Percentiles rank a stretch among this genome's conserved stretches.
phyloP scores from a whole-genome alignment of 139 green algal genomes.

The Trebouxia sp. region DNA sequence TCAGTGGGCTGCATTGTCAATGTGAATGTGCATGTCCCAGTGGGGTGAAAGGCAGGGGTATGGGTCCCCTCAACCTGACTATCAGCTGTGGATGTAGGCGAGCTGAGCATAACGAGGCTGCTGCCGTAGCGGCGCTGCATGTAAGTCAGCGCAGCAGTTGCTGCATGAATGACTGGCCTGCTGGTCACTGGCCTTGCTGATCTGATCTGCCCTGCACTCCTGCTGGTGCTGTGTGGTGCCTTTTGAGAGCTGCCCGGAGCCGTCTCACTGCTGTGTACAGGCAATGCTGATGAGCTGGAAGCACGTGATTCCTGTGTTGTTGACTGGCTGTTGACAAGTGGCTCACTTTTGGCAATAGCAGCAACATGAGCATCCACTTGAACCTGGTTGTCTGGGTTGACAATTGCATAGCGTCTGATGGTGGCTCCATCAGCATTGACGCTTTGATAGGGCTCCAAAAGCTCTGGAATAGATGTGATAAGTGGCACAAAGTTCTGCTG shows the following conservation, averaged over 20 bases:
- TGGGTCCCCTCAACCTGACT: no score
- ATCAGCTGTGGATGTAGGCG: background rate
- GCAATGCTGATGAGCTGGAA: no score
- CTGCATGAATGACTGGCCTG: no score
- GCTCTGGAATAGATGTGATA: slow-evolving; percentile 34
- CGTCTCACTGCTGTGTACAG: no score
- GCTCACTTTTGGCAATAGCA: no score
- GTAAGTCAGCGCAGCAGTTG: slow-evolving; percentile 11
- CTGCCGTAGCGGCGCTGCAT: background rate
- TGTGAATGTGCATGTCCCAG: background rate
- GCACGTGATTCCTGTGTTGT: background rate
- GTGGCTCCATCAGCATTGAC: slow-evolving; percentile 44
- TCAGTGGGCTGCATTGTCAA: slow-evolving; percentile 24
- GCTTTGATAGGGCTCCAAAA: slow-evolving; percentile 45
- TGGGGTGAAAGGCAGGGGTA: background rate
- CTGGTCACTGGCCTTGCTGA: no score
- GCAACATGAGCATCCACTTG: background rate
- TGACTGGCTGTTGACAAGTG: background rate
- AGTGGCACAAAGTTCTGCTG: slow-evolving; percentile 35
- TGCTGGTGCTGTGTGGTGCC: no score
- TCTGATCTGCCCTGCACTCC: no score
- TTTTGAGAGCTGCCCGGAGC: no score
- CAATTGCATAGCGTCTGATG: slow-evolving; percentile 44
- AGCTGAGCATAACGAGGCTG: background rate
- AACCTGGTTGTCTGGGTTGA: slow-evolving; percentile 27